Evolutionary conservation across 2,329 filamentous ascomycete species (phyloP).

Genomic region (Fusarium bactridioides): DNA sequence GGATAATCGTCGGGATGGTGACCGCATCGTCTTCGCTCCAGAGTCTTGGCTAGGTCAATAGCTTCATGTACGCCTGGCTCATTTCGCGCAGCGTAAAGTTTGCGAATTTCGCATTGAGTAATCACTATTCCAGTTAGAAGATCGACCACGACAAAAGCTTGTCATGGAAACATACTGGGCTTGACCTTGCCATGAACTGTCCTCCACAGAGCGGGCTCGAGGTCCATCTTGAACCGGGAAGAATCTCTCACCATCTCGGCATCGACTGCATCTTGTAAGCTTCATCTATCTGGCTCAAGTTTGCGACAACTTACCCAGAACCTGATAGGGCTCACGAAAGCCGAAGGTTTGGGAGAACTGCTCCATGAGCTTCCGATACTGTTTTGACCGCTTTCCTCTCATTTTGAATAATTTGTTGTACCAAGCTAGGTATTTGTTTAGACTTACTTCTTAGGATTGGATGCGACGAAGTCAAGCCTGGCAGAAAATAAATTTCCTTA

Average conservation of each 20-base stretch:
- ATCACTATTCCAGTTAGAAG: slow-evolving; percentile 65
- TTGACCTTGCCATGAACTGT: slow-evolving; percentile 90
- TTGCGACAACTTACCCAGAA: slow-evolving; percentile 64
- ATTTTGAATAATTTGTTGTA: slow-evolving; percentile 43
- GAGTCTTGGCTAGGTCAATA: slow-evolving; percentile 77
- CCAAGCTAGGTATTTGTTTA: not conserved
- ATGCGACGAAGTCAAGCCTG: slow-evolving; percentile 13
- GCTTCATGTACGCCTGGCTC: slow-evolving; percentile 63
- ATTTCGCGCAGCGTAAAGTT: slow-evolving; percentile 72
- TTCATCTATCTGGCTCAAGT: slow-evolving; percentile 1
- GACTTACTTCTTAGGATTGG: not conserved
- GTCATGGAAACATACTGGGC: slow-evolving; percentile 64
- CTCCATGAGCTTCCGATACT: slow-evolving; percentile 85
- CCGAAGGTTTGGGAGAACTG: slow-evolving; percentile 87
- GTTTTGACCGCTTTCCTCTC: slow-evolving; percentile 62
- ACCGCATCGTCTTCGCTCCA: slow-evolving; percentile 79
- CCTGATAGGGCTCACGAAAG: slow-evolving; percentile 94
- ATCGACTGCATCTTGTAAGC: slow-evolving; percentile 65
- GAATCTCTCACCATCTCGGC: slow-evolving; percentile 85
- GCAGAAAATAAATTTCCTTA: slow-evolving; percentile 52
- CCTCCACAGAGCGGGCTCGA: slow-evolving; percentile 77
- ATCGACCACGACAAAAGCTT: not conserved
- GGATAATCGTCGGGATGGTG: slow-evolving; percentile 78
- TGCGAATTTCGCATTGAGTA: slow-evolving; percentile 81
- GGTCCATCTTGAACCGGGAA: slow-evolving; percentile 86